A percentile compares a stretch with the other conserved stretches of the same genome.
Conservation (phyloP, 441 rosid species). For the Adansonia grandidieri region DNA sequence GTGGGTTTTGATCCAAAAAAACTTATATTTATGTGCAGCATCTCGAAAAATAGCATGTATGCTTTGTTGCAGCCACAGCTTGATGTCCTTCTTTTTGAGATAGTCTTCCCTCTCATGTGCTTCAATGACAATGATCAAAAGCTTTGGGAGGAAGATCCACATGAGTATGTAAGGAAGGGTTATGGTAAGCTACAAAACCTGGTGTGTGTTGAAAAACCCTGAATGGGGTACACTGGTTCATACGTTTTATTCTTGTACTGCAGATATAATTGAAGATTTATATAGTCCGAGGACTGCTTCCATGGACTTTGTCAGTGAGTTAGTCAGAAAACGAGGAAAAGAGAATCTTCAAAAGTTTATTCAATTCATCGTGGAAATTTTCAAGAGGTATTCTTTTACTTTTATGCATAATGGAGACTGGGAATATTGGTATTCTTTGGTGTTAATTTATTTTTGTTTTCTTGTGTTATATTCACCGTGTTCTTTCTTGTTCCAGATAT, state of each 20-base stretch:
- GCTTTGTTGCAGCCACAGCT: slow-evolving; percentile 81
- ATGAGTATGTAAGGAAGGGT: slow-evolving; percentile 98
- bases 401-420: background rate
- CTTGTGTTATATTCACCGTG: no score
- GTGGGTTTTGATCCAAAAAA: background rate
- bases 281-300: slow-evolving; percentile 83
- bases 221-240: slow-evolving; percentile 14
- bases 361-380: slow-evolving; percentile 67
- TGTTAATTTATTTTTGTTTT: no score
- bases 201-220: slow-evolving; percentile 25
- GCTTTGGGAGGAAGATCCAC: slow-evolving; percentile 99
- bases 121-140: slow-evolving; percentile 96
- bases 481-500: slow-evolving; percentile 46
- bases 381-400: slow-evolving; percentile 53
- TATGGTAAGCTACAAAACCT: slow-evolving; percentile 67
- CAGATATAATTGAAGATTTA: slow-evolving; percentile 85
- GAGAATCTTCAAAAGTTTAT: slow-evolving; percentile 81
- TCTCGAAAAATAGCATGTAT: slow-evolving; percentile 86
- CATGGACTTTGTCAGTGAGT: slow-evolving; percentile 81
- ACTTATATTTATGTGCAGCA: slow-evolving; percentile 48
- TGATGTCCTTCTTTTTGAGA: slow-evolving; percentile 85
- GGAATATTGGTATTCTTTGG: background rate
- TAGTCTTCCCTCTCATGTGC: slow-evolving; percentile 96
- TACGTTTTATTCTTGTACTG: slow-evolving; percentile 28
- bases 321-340: slow-evolving; percentile 84